Evolutionary conservation across 768 basidiomycete genomes (phyloP).

Genomic region (Leucosporidium yakuticum): DNA sequence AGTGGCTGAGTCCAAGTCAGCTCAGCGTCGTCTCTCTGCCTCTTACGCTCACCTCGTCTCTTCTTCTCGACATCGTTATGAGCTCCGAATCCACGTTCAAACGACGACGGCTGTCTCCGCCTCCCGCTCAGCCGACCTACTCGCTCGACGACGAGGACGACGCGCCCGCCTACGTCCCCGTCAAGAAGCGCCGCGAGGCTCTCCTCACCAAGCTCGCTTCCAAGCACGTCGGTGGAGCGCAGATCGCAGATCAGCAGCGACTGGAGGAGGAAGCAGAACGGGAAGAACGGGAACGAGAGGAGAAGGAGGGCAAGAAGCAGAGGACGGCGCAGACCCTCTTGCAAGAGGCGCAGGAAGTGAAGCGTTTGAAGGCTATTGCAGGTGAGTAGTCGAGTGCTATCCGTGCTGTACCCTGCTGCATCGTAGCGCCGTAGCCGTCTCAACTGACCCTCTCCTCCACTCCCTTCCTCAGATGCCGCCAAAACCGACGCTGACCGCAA

Average conservation of each 20-base stretch:
- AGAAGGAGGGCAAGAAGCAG: conserved; percentile 83
- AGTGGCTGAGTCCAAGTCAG: too few relatives aligned
- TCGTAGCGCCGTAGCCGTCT: conserved; percentile 6
- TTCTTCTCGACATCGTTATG: too few relatives aligned
- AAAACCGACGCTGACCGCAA: conserved; percentile 81
- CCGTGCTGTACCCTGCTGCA: too few relatives aligned
- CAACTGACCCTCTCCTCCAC: too few relatives aligned
- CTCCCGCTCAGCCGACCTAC: conserved; percentile 19
- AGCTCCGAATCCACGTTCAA: not conserved
- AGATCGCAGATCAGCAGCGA: conserved; percentile 43
- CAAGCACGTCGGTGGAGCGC: conserved; percentile 51
- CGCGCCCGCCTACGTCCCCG: conserved; percentile 81
- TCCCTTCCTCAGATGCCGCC: conserved; percentile 57
- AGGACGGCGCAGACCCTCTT: conserved; percentile 68
- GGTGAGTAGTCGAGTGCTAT: conserved; percentile 48
- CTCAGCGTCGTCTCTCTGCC: too few relatives aligned
- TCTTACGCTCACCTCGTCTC: too few relatives aligned
- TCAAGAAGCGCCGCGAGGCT: conserved; percentile 73
- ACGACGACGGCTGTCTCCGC: conserved; percentile 20
- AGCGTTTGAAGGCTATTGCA: conserved; percentile 70
- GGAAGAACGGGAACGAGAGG: conserved; percentile 79
- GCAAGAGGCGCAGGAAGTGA: conserved; percentile 92
- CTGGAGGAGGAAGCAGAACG: conserved; percentile 65
- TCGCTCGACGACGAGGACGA: conserved; percentile 47
- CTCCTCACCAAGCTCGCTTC: conserved; percentile 64